Percentiles rank a stretch among this genome's conserved stretches.
phyloP scores from a whole-genome alignment of 2,329 filamentous ascomycete genomes.

The Cryoendolithus antarcticus region DNA sequence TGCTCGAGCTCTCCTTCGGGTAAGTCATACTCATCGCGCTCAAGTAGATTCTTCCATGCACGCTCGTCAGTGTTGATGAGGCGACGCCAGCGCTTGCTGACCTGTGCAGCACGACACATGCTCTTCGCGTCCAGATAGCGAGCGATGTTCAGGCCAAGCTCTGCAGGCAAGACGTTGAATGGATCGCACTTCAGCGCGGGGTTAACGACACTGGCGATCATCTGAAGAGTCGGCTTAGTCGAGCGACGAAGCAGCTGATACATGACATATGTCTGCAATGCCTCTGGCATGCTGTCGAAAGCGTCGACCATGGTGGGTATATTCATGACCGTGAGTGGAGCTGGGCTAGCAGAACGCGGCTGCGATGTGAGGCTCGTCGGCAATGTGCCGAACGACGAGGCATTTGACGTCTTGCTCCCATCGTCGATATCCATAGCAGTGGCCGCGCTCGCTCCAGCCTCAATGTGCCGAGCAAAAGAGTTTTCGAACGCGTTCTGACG shows the following conservation, averaged over 20 bases:
- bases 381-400: conserved; percentile 5
- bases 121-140: conserved; percentile 76
- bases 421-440: conserved; percentile 23
- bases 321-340: conserved; percentile 46
- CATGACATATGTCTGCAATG: conserved; percentile 93
- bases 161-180: conserved; percentile 66
- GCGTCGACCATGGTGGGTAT: conserved; percentile 81
- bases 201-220: conserved; percentile 83
- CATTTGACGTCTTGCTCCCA: conserved; percentile 13
- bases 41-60: conserved; percentile 88
- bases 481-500: conserved; percentile 19
- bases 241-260: conserved; percentile 87
- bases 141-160: conserved; percentile 77
- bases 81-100: conserved; percentile 86
- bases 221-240: conserved; percentile 73
- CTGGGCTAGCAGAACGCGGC: conserved; percentile 2
- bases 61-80: conserved; percentile 88
- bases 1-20: conserved; percentile 71
- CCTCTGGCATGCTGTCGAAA: conserved; percentile 81
- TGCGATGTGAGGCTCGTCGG: conserved; percentile 3
- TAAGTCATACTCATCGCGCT: conserved; percentile 67
- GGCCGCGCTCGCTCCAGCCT: conserved; percentile 21
- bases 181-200: conserved; percentile 94
- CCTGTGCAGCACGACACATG: conserved; percentile 79
- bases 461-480: conserved; percentile 21